Conservation (phyloP, 306 rosid genomes). For the Prosopis cineraria region DNA sequence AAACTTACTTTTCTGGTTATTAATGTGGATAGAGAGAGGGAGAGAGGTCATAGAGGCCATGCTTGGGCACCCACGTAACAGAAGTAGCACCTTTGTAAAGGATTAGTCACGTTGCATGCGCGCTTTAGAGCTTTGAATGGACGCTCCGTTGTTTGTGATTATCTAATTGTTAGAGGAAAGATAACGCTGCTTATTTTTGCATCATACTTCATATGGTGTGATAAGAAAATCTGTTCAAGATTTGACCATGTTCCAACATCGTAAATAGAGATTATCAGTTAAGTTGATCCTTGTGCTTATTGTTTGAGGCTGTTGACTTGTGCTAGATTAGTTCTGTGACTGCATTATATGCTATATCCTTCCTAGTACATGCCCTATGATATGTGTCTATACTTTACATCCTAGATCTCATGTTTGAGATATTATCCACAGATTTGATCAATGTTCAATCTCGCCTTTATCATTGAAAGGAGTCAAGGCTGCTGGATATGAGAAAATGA, state of each 20-base stretch:
- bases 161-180: conserved; percentile 8
- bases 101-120: background rate
- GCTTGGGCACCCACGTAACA: background rate
- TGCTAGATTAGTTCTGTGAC: background rate
- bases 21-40: background rate
- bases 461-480: conserved; percentile 90
- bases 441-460: conserved; percentile 69
- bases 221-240: conserved; percentile 24
- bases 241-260: conserved; percentile 14
- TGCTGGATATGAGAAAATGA: conserved; percentile 94
- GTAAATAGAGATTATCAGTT: conserved; percentile 26
- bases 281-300: conserved; percentile 36
- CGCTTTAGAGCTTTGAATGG: background rate
- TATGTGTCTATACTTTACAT: conserved; percentile 3
- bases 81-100: background rate
- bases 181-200: conserved; percentile 9
- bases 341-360: conserved; percentile 4
- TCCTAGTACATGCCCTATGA: conserved; percentile 11
- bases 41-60: background rate
- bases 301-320: conserved; percentile 1
- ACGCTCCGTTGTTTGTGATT: background rate
- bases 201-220: conserved; percentile 25
- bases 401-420: conserved; percentile 31
- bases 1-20: background rate
- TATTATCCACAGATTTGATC: conserved; percentile 70